These are phyloP conservation scores for Grosmannia serpens DNA, from an alignment of 2,329 filamentous ascomycete genomes.

Conservation along the genomic window DNA sequence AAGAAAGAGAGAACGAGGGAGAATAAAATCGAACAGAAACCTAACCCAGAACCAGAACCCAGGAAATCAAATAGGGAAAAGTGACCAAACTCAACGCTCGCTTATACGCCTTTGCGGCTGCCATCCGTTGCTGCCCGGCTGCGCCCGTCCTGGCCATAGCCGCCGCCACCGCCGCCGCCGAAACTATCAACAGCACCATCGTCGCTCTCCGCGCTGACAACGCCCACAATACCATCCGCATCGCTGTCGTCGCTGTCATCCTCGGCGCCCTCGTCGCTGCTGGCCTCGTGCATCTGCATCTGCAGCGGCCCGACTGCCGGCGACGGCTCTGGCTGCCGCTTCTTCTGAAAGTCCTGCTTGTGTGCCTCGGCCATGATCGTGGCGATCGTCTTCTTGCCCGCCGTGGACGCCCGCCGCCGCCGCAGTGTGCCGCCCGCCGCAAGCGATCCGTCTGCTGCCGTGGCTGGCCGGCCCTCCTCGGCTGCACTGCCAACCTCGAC, in stretches of 20 bases:
- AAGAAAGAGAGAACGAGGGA: too few relatives aligned
- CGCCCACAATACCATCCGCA: constrained; percentile 9
- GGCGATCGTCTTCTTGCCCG: constrained; percentile 28
- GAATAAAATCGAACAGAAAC: too few relatives aligned
- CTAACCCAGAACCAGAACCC: too few relatives aligned
- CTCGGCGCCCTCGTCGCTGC: constrained; percentile 10
- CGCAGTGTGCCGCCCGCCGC: constrained; percentile 15
- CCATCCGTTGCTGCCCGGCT: constrained; percentile 29
- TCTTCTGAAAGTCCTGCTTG: constrained; percentile 84
- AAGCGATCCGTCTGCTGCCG: background rate
- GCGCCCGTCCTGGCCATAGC: constrained; percentile 35
- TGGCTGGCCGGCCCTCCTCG: constrained; percentile 11
- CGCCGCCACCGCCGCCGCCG: constrained; percentile 18
- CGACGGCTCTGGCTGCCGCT: constrained; percentile 28
- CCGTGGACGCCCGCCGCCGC: constrained; percentile 20
- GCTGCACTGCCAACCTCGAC: background rate
- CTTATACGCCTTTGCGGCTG: too few relatives aligned
- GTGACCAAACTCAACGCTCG: too few relatives aligned
- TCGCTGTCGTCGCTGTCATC: constrained; percentile 17
- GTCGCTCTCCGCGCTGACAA: constrained; percentile 27
- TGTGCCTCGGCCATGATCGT: constrained; percentile 72
- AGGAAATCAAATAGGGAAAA: too few relatives aligned
- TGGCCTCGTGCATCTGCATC: constrained; percentile 3
- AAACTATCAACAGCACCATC: constrained; percentile 17
- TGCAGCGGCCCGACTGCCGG: background rate